Percentiles rank a stretch among this genome's conserved stretches.
These are phyloP conservation scores for Crataegus laevigata DNA, from an alignment of 306 rosid genomes.

Conservation along the genomic window DNA sequence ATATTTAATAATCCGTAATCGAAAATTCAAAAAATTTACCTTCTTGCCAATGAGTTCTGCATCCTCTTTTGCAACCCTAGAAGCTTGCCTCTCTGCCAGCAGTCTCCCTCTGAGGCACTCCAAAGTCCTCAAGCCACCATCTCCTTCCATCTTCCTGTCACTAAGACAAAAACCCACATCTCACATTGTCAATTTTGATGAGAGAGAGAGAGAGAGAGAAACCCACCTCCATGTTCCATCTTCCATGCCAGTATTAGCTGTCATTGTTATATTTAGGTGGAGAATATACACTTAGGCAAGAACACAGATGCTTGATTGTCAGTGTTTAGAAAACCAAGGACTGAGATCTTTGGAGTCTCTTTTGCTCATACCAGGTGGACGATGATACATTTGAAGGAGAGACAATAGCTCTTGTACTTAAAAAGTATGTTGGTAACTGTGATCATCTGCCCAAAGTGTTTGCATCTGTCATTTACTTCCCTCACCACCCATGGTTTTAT, in stretches of 20 bases:
- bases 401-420: conserved; percentile 5
- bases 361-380: conserved; percentile 14
- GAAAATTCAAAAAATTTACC: conserved; percentile 24
- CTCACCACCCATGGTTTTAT: background rate
- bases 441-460: background rate
- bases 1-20: background rate
- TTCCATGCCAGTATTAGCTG: conserved; percentile 10
- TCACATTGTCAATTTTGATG: conserved; percentile 21
- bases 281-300: conserved; percentile 20
- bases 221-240: conserved; percentile 48
- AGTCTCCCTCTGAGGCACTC: conserved; percentile 81
- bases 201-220: conserved; percentile 11
- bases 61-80: conserved; percentile 59
- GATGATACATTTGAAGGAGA: background rate
- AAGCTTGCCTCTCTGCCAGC: conserved; percentile 83
- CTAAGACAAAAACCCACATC: conserved; percentile 31
- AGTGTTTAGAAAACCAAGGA: conserved; percentile 23
- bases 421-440: conserved; percentile 8
- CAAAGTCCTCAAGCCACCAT: conserved; percentile 50
- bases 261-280: conserved; percentile 13
- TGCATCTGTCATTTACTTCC: background rate
- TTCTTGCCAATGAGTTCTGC: conserved; percentile 48
- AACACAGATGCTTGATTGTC: conserved; percentile 16
- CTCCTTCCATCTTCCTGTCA: conserved; percentile 40
- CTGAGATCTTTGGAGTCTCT: conserved; percentile 20